phyloP scores from a whole-genome alignment of 257 asterid genomes.

The Gentiana dahurica region DNA sequence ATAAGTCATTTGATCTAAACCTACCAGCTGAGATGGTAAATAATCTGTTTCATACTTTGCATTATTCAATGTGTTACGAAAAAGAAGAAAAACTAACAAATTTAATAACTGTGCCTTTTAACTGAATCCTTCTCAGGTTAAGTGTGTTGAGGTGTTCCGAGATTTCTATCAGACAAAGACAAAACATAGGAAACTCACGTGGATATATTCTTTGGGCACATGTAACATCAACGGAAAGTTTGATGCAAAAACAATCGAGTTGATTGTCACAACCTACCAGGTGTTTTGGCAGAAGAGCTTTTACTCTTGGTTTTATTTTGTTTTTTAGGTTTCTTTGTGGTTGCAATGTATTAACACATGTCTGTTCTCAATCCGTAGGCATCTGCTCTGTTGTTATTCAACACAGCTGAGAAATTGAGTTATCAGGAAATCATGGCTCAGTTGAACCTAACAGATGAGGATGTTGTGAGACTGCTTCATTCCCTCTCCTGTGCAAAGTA shows the following conservation, averaged over 20 bases:
- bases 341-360: not conserved
- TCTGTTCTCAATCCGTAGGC: constrained; percentile 23
- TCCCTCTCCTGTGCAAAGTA: constrained; percentile 54
- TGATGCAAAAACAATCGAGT: constrained; percentile 34
- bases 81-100: not conserved
- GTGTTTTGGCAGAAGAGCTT: constrained; percentile 9
- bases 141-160: constrained; percentile 45
- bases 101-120: not conserved
- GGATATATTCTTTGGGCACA: constrained; percentile 47
- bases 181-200: constrained; percentile 37
- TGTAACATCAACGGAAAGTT: constrained; percentile 40
- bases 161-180: constrained; percentile 34
- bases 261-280: constrained; percentile 44
- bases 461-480: constrained; percentile 39
- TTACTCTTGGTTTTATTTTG: not conserved
- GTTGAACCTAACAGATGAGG: constrained; percentile 43
- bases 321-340: not conserved
- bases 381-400: constrained; percentile 44
- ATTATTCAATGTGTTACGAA: not conserved
- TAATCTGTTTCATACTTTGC: not conserved
- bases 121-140: constrained; percentile 27
- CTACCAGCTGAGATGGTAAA: constrained; percentile 53
- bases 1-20: constrained; percentile 40
- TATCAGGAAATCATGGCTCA: constrained; percentile 38
- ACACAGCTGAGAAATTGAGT: constrained; percentile 37